Conservation (phyloP, 345 rosid species). For the Stellera chamaejasme region DNA sequence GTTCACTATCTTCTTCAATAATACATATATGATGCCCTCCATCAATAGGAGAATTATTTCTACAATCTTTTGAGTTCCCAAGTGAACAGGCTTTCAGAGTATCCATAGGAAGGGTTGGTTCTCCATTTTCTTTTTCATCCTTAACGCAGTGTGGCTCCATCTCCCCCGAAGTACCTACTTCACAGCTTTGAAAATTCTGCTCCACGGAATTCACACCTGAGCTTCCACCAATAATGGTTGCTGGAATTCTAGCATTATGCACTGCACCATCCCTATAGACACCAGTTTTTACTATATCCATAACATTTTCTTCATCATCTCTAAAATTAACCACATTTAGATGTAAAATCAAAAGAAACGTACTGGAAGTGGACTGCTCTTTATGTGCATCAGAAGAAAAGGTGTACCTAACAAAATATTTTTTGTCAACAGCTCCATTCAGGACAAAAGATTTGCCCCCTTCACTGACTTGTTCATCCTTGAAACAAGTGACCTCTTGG, state of each 20-base stretch:
- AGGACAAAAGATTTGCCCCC: no score
- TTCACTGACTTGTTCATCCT: no score
- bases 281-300: slow-evolving; percentile 13
- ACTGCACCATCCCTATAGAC: no score
- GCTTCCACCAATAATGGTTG: slow-evolving; percentile 9
- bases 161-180: slow-evolving; percentile 22
- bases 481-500: no score
- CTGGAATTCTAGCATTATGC: slow-evolving; percentile 15
- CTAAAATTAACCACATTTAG: slow-evolving; percentile 15
- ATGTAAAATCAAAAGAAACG: slow-evolving; percentile 14
- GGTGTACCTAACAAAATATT: slow-evolving; percentile 13
- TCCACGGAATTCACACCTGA: slow-evolving; percentile 24
- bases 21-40: slow-evolving; percentile 72
- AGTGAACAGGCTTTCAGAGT: slow-evolving; percentile 48
- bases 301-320: slow-evolving; percentile 19
- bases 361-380: slow-evolving; percentile 17
- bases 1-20: slow-evolving; percentile 63
- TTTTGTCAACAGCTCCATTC: neutral
- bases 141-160: slow-evolving; percentile 18
- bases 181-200: slow-evolving; percentile 21
- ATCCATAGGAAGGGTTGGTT: slow-evolving; percentile 11
- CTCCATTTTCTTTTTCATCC: slow-evolving; percentile 19
- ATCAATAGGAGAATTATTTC: slow-evolving; percentile 27
- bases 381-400: slow-evolving; percentile 23
- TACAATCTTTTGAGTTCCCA: slow-evolving; percentile 49